Evolutionary conservation across 169 alveolate species (phyloP).

Genomic region (Toxoplasma gondii): DNA sequence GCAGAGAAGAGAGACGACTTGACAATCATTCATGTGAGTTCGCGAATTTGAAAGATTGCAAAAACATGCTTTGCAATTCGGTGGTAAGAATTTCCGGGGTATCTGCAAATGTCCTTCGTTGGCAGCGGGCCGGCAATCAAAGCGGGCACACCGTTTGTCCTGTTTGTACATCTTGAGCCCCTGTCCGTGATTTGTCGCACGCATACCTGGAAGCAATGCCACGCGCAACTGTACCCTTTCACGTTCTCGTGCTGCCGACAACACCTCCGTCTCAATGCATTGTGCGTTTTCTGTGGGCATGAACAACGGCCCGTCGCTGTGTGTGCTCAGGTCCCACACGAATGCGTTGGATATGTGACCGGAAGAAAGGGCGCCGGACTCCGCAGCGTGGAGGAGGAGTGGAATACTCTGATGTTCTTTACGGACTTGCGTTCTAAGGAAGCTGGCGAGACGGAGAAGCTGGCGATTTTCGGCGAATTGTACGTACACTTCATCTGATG

Average conservation of each 20-base stretch:
- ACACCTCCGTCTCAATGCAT: too few relatives aligned
- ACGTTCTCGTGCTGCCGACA: too few relatives aligned
- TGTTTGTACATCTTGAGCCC: not conserved
- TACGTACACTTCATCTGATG: not conserved
- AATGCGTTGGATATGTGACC: constrained; percentile 77
- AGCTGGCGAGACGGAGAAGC: constrained; percentile 51
- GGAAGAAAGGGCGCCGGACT: constrained; percentile 77
- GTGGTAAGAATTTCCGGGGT: not conserved
- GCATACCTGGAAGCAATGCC: too few relatives aligned
- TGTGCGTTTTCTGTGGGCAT: too few relatives aligned
- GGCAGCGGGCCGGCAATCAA: not conserved
- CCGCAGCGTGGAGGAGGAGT: constrained; percentile 77
- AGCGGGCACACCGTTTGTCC: not conserved
- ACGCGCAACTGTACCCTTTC: too few relatives aligned
- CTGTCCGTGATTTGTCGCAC: too few relatives aligned
- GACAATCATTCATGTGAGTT: constrained; percentile 64
- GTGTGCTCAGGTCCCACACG: constrained; percentile 61
- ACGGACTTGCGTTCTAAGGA: constrained; percentile 49
- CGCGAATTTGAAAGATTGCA: not conserved
- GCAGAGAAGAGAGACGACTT: constrained; percentile 74
- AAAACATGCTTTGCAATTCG: not conserved
- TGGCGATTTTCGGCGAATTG: constrained; percentile 65
- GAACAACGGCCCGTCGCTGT: too few relatives aligned
- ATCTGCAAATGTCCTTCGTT: not conserved
- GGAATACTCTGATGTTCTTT: constrained; percentile 77